Evolutionary conservation across 108 stramenopile species (phyloP).

Genomic region (Skeletonema potamos): DNA sequence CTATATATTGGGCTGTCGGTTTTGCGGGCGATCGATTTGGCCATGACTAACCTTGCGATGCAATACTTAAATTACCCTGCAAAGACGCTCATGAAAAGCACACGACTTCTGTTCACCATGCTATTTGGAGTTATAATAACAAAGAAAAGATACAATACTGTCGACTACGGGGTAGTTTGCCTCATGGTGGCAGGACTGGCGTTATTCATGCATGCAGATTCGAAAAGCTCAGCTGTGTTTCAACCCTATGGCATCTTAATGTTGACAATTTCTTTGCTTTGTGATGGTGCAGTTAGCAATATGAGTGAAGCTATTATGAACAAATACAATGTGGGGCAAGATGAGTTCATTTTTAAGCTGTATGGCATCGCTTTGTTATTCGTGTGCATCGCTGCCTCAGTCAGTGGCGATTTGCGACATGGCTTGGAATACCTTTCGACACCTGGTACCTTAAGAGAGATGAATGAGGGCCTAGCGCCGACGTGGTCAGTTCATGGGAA

Average conservation of each 20-base stretch:
- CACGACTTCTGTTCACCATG: slow-evolving; percentile 90
- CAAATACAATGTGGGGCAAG: slow-evolving; percentile 81
- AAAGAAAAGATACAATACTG: slow-evolving; percentile 58
- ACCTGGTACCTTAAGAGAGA: slow-evolving; percentile 81
- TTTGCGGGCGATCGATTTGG: slow-evolving; percentile 83
- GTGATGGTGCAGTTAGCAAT: slow-evolving; percentile 86
- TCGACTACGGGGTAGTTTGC: slow-evolving; percentile 76
- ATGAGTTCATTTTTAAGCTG: slow-evolving; percentile 88
- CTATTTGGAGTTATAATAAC: slow-evolving; percentile 80
- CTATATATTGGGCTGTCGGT: slow-evolving; percentile 76
- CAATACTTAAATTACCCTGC: slow-evolving; percentile 92
- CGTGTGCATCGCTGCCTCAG: slow-evolving; percentile 63
- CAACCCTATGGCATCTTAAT: slow-evolving; percentile 79
- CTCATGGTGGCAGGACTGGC: slow-evolving; percentile 83
- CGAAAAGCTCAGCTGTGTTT: slow-evolving; percentile 77
- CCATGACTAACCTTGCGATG: slow-evolving; percentile 90
- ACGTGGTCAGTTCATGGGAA: slow-evolving; percentile 71
- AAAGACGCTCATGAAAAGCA: slow-evolving; percentile 87
- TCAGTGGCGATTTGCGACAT: slow-evolving; percentile 71
- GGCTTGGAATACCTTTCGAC: slow-evolving; percentile 62
- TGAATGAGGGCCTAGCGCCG: slow-evolving; percentile 59
- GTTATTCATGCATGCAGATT: slow-evolving; percentile 90
- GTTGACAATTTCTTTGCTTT: slow-evolving; percentile 76
- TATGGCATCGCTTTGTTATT: slow-evolving; percentile 84
- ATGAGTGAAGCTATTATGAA: slow-evolving; percentile 87